Conservation (phyloP, 495 filamentous ascomycete genomes). For the Viridothelium virens region DNA sequence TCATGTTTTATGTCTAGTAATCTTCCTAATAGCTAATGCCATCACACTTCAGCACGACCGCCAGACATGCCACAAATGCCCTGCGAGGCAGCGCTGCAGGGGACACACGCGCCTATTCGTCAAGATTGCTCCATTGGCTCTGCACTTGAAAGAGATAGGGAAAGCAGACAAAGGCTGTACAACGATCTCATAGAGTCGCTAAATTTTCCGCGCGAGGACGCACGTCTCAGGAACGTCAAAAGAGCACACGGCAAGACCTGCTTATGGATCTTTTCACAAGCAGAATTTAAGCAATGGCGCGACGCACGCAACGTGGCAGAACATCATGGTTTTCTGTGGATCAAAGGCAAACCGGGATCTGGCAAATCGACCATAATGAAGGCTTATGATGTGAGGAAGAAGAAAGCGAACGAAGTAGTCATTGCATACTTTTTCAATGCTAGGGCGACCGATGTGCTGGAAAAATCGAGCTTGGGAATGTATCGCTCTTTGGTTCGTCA, state of each 20-base stretch:
- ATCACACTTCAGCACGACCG: too few species aligned
- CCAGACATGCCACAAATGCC: too few species aligned
- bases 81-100: too few species aligned
- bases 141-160: too few species aligned
- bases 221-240: background rate
- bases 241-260: background rate
- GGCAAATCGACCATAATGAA: slow-evolving; percentile 22
- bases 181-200: background rate
- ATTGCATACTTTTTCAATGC: background rate
- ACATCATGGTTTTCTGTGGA: slow-evolving; percentile 27
- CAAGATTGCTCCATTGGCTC: too few species aligned
- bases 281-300: background rate
- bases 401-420: background rate
- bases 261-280: background rate
- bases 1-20: too few species aligned
- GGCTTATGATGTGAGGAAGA: background rate
- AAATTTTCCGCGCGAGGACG: background rate
- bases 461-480: background rate
- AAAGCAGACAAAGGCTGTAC: background rate
- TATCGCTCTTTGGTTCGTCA: background rate
- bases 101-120: too few species aligned
- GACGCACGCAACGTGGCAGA: background rate
- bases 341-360: slow-evolving; percentile 27
- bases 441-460: background rate
- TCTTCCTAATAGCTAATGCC: too few species aligned